phyloP scores from a whole-genome alignment of 768 basidiomycete species.

The Boletellus sp. region DNA sequence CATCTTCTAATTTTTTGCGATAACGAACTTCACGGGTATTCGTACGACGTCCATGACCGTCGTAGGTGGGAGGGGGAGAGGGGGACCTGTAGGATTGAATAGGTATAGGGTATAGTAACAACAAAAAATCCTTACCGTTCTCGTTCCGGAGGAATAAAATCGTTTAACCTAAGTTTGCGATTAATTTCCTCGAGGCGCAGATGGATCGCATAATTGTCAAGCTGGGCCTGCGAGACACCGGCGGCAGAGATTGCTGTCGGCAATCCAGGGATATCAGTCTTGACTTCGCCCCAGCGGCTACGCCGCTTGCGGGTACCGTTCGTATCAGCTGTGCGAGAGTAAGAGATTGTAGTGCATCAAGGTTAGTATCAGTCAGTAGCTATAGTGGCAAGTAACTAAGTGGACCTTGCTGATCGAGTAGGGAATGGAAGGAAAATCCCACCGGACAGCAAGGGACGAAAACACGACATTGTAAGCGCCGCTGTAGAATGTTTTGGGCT shows the following conservation, averaged over 20 bases:
- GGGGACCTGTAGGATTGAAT: conserved; percentile 59
- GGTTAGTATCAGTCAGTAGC: conserved; percentile 55
- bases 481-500: conserved; percentile 44
- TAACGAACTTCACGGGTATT: conserved; percentile 99
- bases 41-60: conserved; percentile 94
- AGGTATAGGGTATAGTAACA: background rate
- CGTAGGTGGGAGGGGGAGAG: conserved; percentile 96
- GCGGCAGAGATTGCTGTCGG: conserved; percentile 92
- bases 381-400: conserved; percentile 35
- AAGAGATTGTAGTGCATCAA: conserved; percentile 39
- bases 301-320: conserved; percentile 92
- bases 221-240: conserved; percentile 91
- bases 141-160: conserved; percentile 92
- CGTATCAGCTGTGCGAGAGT: conserved; percentile 61
- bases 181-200: conserved; percentile 97
- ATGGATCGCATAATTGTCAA: conserved; percentile 97
- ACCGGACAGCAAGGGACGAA: conserved; percentile 35
- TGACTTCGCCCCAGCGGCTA: conserved; percentile 96
- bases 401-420: conserved; percentile 29
- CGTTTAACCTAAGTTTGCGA: conserved; percentile 87
- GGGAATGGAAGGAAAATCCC: conserved; percentile 25
- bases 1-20: conserved; percentile 90
- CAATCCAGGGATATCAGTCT: conserved; percentile 85
- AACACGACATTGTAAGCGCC: conserved; percentile 37
- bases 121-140: conserved; percentile 56